Percentiles rank a stretch among this genome's conserved stretches.
These are phyloP conservation scores for Aspergillus pseudoviridinutans DNA, from an alignment of 2,329 filamentous ascomycete genomes.

Conservation along the genomic window DNA sequence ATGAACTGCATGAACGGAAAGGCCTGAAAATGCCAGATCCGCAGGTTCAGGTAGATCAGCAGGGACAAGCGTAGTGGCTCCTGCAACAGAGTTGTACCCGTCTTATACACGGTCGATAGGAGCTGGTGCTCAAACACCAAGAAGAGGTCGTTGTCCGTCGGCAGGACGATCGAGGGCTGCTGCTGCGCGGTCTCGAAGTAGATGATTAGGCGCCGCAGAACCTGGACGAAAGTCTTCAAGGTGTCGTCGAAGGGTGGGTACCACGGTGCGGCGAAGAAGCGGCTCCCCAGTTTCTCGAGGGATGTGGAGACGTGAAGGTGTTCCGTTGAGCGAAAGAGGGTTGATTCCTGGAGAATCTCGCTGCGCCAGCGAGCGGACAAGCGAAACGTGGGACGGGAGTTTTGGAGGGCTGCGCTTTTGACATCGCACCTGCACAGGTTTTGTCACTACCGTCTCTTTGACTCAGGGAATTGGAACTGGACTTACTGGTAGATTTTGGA, in stretches of 20 bases:
- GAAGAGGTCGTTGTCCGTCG: slow-evolving; percentile 18
- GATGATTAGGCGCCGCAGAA: slow-evolving; percentile 9
- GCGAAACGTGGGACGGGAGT: slow-evolving; percentile 5
- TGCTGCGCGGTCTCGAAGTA: slow-evolving; percentile 13
- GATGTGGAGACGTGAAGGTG: not conserved
- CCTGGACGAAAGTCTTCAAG: slow-evolving; percentile 1
- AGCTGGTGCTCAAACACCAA: slow-evolving; percentile 8
- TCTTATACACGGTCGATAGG: slow-evolving; percentile 1
- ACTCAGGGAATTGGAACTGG: not conserved
- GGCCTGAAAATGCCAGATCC: slow-evolving; percentile 12
- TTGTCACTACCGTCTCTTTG: not conserved
- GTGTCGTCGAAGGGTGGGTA: not conserved
- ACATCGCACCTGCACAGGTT: slow-evolving; percentile 6
- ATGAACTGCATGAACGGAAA: slow-evolving; percentile 11
- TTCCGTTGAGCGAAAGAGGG: slow-evolving; percentile 2
- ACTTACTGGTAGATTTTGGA: slow-evolving; percentile 17
- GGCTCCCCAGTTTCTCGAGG: slow-evolving; percentile 2
- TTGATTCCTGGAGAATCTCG: slow-evolving; percentile 10
- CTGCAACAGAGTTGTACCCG: slow-evolving; percentile 5
- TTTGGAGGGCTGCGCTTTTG: slow-evolving; percentile 7
- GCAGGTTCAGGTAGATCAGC: slow-evolving; percentile 9
- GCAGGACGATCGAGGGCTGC: slow-evolving; percentile 4
- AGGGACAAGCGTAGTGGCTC: slow-evolving; percentile 12
- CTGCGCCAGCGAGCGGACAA: slow-evolving; percentile 12
- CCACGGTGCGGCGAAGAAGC: slow-evolving; percentile 7